Base-by-base conservation (phyloP, 371 early-diverging fungal species). In the Dichotomocladium elegans region DNA sequence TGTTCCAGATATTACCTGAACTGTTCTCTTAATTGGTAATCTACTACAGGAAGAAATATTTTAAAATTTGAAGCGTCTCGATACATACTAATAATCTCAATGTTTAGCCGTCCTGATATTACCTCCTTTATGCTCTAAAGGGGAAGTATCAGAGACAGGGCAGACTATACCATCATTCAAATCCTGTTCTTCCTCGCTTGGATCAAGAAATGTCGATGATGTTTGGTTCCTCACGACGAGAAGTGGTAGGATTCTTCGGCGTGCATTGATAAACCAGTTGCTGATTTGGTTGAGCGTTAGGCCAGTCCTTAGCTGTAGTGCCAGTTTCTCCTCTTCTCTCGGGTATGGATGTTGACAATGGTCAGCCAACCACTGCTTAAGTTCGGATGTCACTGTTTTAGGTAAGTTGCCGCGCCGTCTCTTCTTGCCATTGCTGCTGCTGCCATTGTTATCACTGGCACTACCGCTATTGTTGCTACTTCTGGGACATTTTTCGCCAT, bases 181-280 rank as follows among this genome's bases (percentile, higher is more conserved):
- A n/a, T n/a, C n/a, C n/a, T n/a, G n/a, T n/a, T n/a, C n/a, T n/a
- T n/a, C n/a, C n/a, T n/a, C n/a, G n/a, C n/a, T n/a, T n/a, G n/a
- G n/a, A n/a, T n/a, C n/a, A n/a, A n/a, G n/a, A n/a, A n/a, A n/a
- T n/a, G n/a, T n/a, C n/a, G n/a, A n/a, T n/a, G n/a, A n/a, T n/a
- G n/a, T n/a, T n/a, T 37, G 37, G 37, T 17, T n/a, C 37, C 37
- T 37, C 7, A 37, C 37, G 17, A 37, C n/a, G 37, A 51, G 22
- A 19, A 41, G 26, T 11, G 60, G 74, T 52, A 78, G 40, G 17
- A 74, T 66, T 31, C 90, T 73, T 47, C 91, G 63, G 6, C 91
- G 60, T 0, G 89, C 89, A 65, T 91, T 91, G 51, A 91, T 87
- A 56, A 91, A 91, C 91, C 91, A 91, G 58, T 91, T 86, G 50